phyloP scores from a whole-genome alignment of 2,329 filamentous ascomycete genomes.

The Aspergillus fischeri region DNA sequence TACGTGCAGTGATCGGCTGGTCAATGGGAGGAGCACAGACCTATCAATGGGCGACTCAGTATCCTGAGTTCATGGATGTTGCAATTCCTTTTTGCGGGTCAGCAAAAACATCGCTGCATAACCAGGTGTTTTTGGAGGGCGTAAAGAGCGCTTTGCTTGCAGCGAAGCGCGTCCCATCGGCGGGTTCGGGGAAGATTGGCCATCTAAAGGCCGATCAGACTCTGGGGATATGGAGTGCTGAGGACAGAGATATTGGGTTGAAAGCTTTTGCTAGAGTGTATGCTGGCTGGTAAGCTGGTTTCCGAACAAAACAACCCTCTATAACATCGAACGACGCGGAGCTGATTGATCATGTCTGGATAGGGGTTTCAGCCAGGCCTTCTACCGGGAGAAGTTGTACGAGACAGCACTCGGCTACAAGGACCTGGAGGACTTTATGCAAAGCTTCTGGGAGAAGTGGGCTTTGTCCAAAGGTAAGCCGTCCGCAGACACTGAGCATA shows the following conservation, averaged over 20 bases:
- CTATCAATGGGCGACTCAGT: slow-evolving; percentile 61
- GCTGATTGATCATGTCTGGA: background rate
- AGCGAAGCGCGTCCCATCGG: slow-evolving; percentile 52
- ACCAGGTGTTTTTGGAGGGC: slow-evolving; percentile 64
- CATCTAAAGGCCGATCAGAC: slow-evolving; percentile 35
- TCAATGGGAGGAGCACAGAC: slow-evolving; percentile 67
- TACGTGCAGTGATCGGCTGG: slow-evolving; percentile 63
- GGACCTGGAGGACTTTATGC: slow-evolving; percentile 68
- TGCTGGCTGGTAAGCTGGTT: slow-evolving; percentile 57
- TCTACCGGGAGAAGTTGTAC: slow-evolving; percentile 69
- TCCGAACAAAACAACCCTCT: background rate
- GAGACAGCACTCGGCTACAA: slow-evolving; percentile 62
- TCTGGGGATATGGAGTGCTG: slow-evolving; percentile 48
- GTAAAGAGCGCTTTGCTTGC: slow-evolving; percentile 59
- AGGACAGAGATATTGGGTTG: slow-evolving; percentile 54
- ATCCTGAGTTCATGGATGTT: slow-evolving; percentile 62
- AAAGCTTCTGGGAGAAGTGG: slow-evolving; percentile 73
- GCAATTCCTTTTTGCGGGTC: slow-evolving; percentile 63
- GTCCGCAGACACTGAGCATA: background rate
- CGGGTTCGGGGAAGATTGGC: slow-evolving; percentile 48
- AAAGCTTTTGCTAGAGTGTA: slow-evolving; percentile 73
- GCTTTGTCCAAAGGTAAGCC: slow-evolving; percentile 58
- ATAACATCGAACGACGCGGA: background rate
- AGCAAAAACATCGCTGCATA: slow-evolving; percentile 62
- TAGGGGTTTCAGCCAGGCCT: slow-evolving; percentile 73